These are phyloP conservation scores for Taphrina wiesneri DNA, from an alignment of 1,139 yeast species.

Conservation along the genomic window DNA sequence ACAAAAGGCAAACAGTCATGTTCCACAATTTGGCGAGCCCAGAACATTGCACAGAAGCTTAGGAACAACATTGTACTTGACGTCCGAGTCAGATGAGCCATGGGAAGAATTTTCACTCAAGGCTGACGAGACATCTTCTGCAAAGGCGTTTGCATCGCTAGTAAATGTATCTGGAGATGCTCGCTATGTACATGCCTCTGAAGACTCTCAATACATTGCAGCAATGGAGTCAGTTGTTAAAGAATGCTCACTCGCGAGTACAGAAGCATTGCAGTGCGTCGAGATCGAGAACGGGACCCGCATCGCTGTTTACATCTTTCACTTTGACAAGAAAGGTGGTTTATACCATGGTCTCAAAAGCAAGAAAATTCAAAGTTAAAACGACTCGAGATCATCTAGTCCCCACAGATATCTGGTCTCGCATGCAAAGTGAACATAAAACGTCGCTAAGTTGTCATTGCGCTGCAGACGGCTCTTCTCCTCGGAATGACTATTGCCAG, in stretches of 20 bases:
- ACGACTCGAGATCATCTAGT: not conserved
- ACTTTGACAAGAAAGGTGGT: not conserved
- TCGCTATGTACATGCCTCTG: not conserved
- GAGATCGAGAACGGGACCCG: conserved; percentile 20
- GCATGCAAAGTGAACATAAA: not conserved
- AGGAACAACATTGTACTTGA: not conserved
- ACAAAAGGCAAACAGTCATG: conserved; percentile 12
- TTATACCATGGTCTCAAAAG: conserved; percentile 15
- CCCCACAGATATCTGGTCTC: not conserved
- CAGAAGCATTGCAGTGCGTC: not conserved
- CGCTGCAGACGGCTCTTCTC: not conserved
- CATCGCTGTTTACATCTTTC: conserved; percentile 3
- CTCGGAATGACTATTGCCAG: not conserved
- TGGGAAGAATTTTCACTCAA: conserved; percentile 1
- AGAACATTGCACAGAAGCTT: not conserved
- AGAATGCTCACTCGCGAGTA: not conserved
- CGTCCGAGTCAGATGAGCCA: conserved; percentile 24
- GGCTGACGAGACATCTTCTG: not conserved
- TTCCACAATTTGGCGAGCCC: not conserved
- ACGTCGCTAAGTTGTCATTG: not conserved
- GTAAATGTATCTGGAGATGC: conserved; percentile 6
- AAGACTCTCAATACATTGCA: not conserved
- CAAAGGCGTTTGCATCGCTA: not conserved
- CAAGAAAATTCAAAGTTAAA: conserved; percentile 19
- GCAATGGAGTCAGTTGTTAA: not conserved